Evolutionary conservation across 148 eudicot genomes (phyloP).

Genomic region (Cornus suecica): DNA sequence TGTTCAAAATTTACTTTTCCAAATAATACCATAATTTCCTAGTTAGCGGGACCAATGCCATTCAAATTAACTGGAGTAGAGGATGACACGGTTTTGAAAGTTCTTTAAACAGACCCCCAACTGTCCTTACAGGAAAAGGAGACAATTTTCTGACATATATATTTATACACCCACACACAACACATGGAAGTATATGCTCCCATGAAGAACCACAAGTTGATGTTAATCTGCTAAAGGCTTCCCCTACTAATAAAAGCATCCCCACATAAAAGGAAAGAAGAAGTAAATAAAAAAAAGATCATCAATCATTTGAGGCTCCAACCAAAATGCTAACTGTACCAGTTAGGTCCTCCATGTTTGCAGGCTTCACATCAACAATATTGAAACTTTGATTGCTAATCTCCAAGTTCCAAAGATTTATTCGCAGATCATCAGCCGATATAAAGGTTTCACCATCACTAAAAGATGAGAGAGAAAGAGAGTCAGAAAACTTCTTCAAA

Average conservation of each 20-base stretch:
- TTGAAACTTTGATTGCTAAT: slow-evolving; percentile 87
- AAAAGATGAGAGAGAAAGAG: slow-evolving; percentile 10
- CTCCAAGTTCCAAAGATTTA: slow-evolving; percentile 92
- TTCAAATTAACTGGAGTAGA: neutral
- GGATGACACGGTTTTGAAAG: neutral
- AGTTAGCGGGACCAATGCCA: neutral
- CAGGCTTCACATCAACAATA: slow-evolving; percentile 86
- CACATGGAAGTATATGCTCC: neutral
- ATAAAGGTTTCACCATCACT: slow-evolving; percentile 93
- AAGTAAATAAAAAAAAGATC: neutral
- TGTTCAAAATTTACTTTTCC: neutral
- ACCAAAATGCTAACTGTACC: slow-evolving; percentile 33
- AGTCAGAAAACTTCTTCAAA: slow-evolving; percentile 6
- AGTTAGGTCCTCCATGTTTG: slow-evolving; percentile 88
- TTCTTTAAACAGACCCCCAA: neutral
- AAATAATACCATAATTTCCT: neutral
- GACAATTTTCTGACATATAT: neutral
- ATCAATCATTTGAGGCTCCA: neutral
- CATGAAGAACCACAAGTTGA: neutral
- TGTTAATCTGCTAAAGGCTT: neutral
- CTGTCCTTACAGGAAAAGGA: neutral
- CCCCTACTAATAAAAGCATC: neutral
- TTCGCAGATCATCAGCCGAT: slow-evolving; percentile 87
- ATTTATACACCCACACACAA: neutral
- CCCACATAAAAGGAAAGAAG: neutral